Conservation (phyloP, 768 basidiomycete genomes). For the Kwoniella pini region DNA sequence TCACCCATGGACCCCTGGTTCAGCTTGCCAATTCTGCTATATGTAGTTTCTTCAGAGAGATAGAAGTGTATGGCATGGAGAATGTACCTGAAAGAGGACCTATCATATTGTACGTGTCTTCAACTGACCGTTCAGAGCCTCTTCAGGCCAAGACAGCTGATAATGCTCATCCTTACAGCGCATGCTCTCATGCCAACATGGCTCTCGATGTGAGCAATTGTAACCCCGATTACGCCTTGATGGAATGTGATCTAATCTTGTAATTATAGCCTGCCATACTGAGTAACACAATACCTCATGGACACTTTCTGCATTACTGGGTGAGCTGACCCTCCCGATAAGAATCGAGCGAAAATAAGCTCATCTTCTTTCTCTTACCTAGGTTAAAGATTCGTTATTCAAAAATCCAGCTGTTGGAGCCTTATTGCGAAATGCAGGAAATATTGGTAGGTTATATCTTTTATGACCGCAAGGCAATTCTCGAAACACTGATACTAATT, state of each 20-base stretch:
- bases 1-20: constrained; percentile 70
- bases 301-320: constrained; percentile 70
- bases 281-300: constrained; percentile 78
- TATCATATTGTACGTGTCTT: constrained; percentile 72
- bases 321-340: constrained; percentile 30
- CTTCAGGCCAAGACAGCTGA: background rate
- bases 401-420: constrained; percentile 71
- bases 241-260: constrained; percentile 13
- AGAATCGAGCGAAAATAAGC: too few relatives aligned
- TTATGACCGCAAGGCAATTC: background rate
- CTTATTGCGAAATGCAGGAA: constrained; percentile 85
- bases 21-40: constrained; percentile 71
- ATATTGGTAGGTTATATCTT: constrained; percentile 61
- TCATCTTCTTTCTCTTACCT: constrained; percentile 57
- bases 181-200: constrained; percentile 92
- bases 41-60: constrained; percentile 82
- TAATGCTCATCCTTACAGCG: constrained; percentile 56
- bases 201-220: constrained; percentile 70
- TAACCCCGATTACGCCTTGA: background rate
- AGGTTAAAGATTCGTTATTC: constrained; percentile 93
- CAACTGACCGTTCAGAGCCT: background rate
- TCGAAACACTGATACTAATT: too few relatives aligned
- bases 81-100: constrained; percentile 84
- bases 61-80: constrained; percentile 81
- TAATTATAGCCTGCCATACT: constrained; percentile 54